Conservation (phyloP, 192 early-diverging fungal species). For the Coemansia sp. region DNA sequence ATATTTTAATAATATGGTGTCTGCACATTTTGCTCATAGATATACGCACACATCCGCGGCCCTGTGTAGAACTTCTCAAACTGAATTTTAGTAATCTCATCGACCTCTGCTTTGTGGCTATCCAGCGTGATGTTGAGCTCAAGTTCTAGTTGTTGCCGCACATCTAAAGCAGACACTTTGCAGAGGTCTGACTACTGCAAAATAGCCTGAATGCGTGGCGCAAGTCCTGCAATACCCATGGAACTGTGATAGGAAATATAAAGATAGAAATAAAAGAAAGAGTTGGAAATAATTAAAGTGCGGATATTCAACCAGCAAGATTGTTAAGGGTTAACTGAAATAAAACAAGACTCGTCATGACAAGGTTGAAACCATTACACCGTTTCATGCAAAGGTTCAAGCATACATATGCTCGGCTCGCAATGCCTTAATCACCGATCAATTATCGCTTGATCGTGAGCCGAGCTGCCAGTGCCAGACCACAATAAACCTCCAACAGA, state of each 20-base stretch:
- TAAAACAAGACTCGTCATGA: no score
- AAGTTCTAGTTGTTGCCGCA: conserved; percentile 56
- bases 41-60: conserved; percentile 39
- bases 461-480: no score
- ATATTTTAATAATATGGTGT: no score
- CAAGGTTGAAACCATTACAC: no score
- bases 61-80: conserved; percentile 49
- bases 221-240: conserved; percentile 32
- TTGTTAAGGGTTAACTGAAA: conserved; percentile 7
- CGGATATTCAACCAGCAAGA: conserved; percentile 10
- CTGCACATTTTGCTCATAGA: conserved; percentile 45
- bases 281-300: conserved; percentile 22
- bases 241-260: neutral
- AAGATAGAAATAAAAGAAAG: neutral
- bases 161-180: conserved; percentile 53
- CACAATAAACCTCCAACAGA: no score
- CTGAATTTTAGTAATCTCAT: conserved; percentile 49
- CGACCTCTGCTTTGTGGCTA: conserved; percentile 51
- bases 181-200: conserved; percentile 51
- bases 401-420: no score
- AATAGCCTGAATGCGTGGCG: conserved; percentile 51
- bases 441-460: no score
- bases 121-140: conserved; percentile 50
- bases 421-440: no score
- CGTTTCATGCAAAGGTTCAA: no score